Conservation (phyloP, 108 stramenopile genomes). For the Asterionellopsis glacialis region DNA sequence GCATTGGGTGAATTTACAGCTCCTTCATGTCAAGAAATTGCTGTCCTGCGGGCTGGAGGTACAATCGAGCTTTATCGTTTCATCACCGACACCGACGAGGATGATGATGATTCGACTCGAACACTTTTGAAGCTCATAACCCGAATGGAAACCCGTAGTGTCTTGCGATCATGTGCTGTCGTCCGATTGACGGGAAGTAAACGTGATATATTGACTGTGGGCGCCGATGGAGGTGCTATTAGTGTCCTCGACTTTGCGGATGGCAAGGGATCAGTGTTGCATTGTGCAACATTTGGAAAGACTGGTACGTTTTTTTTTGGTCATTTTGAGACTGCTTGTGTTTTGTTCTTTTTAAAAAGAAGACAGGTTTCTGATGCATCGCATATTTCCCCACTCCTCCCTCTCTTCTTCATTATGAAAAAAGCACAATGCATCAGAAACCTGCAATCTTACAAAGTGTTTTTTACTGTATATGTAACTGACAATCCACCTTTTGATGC, state of each 20-base stretch:
- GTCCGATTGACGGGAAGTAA: constrained; percentile 82
- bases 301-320: constrained; percentile 24
- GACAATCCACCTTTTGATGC: too few species aligned
- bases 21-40: constrained; percentile 43
- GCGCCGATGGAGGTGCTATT: constrained; percentile 86
- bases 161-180: constrained; percentile 60
- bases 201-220: constrained; percentile 88
- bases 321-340: neutral
- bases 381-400: neutral
- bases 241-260: constrained; percentile 77
- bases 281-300: constrained; percentile 57
- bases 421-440: neutral
- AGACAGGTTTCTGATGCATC: neutral
- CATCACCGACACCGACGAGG: constrained; percentile 33
- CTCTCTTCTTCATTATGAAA: neutral
- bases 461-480: constrained; percentile 7
- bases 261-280: constrained; percentile 17
- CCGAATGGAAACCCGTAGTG: constrained; percentile 65
- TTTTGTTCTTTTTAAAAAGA: constrained; percentile 7
- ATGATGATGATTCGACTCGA: constrained; percentile 38
- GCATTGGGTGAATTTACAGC: constrained; percentile 66
- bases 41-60: constrained; percentile 60
- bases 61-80: constrained; percentile 66
- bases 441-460: neutral
- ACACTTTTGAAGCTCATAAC: constrained; percentile 56